Percentiles rank a stretch among this genome's conserved stretches.
Evolutionary conservation across 495 filamentous ascomycete species (phyloP).

Genomic region (Pyrenula massariospora): DNA sequence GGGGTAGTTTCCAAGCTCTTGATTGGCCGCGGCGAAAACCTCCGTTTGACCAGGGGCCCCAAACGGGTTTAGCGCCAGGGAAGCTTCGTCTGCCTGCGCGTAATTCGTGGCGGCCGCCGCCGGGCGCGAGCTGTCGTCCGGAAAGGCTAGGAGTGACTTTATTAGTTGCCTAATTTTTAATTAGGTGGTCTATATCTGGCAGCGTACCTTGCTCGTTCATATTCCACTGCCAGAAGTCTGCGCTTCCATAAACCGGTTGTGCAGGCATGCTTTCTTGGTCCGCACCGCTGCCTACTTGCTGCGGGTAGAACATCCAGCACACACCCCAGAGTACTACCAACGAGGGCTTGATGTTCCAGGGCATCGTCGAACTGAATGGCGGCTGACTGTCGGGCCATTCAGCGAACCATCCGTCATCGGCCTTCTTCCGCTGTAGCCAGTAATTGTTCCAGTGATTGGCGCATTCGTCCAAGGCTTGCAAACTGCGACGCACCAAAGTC

Average conservation of each 20-base stretch:
- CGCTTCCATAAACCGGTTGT: background rate
- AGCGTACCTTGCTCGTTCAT: background rate
- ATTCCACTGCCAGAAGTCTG: background rate
- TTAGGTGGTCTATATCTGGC: no score
- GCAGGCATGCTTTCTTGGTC: background rate
- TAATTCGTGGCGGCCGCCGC: background rate
- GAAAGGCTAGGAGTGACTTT: background rate
- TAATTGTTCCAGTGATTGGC: conserved; percentile 10
- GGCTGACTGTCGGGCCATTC: conserved; percentile 23
- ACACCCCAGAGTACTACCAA: conserved; percentile 43
- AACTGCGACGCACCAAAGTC: conserved; percentile 4
- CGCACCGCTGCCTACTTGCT: background rate
- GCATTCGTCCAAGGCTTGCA: conserved; percentile 5
- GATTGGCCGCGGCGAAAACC: background rate
- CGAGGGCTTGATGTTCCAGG: conserved; percentile 37
- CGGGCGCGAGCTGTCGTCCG: background rate
- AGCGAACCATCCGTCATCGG: conserved; percentile 13
- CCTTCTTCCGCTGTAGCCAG: conserved; percentile 10
- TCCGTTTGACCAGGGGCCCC: background rate
- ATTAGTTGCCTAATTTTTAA: no score
- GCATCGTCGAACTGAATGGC: conserved; percentile 39
- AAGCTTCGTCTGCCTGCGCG: background rate
- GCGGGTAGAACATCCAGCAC: conserved; percentile 42
- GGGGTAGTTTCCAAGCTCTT: background rate
- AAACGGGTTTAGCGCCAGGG: background rate